phyloP scores from a whole-genome alignment of 1,139 yeast species.

The Taiozyma sp. region DNA sequence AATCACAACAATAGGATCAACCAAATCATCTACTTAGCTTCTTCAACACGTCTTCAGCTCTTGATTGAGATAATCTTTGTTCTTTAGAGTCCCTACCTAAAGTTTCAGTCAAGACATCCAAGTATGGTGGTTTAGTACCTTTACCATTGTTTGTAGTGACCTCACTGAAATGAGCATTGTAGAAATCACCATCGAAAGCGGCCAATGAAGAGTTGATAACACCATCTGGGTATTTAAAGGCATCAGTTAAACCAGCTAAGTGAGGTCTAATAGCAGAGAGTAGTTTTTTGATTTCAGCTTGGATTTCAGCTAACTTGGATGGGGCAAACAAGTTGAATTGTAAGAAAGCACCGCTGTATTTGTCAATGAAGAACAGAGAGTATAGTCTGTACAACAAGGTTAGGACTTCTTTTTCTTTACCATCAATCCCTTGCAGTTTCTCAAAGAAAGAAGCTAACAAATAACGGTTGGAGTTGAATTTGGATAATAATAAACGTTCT shows the following conservation, averaged over 20 bases:
- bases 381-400: constrained; percentile 50
- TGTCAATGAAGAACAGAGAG: constrained; percentile 68
- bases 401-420: constrained; percentile 33
- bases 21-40: constrained; percentile 8
- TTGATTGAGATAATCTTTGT: constrained; percentile 18
- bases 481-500: constrained; percentile 53
- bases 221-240: constrained; percentile 82
- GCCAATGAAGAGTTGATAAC: constrained; percentile 86
- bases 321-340: constrained; percentile 54
- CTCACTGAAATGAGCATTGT: constrained; percentile 65
- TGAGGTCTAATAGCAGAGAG: constrained; percentile 55
- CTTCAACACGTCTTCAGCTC: constrained; percentile 16
- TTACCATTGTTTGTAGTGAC: constrained; percentile 44
- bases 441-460: constrained; percentile 27
- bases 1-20: neutral
- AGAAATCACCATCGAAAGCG: constrained; percentile 77
- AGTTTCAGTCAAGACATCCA: constrained; percentile 43
- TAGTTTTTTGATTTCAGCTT: constrained; percentile 40
- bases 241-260: constrained; percentile 80
- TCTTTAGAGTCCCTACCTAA: constrained; percentile 38
- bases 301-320: constrained; percentile 39
- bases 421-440: constrained; percentile 24
- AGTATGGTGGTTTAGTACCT: constrained; percentile 56
- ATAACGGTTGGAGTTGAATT: constrained; percentile 57
- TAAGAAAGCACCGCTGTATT: constrained; percentile 70